These are phyloP conservation scores for Scheffersomyces cryptocercus DNA, from an alignment of 1,139 yeast species.

Conservation along the genomic window DNA sequence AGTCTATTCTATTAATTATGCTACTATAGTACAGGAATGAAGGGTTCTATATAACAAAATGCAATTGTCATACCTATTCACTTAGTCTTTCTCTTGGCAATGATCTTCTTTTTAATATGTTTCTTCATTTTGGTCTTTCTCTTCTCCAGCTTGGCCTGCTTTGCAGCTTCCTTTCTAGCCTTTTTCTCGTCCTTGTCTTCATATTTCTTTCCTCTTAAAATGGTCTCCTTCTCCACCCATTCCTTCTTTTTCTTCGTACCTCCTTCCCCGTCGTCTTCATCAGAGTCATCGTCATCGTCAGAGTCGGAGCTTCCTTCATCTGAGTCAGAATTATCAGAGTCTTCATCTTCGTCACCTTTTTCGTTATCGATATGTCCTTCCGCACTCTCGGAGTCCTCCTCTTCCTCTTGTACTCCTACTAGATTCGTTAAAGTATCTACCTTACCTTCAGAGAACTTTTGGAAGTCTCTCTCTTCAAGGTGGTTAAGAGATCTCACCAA, in stretches of 20 bases:
- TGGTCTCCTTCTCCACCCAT: slow-evolving; percentile 42
- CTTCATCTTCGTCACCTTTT: slow-evolving; percentile 29
- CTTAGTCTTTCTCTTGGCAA: slow-evolving; percentile 51
- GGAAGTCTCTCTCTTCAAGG: slow-evolving; percentile 85
- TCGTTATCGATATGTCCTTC: slow-evolving; percentile 15
- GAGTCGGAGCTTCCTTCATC: slow-evolving; percentile 33
- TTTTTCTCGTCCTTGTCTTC: slow-evolving; percentile 87
- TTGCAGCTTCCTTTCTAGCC: slow-evolving; percentile 79
- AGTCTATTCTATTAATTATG: neutral
- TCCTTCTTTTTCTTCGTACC: slow-evolving; percentile 25
- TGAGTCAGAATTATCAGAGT: slow-evolving; percentile 17
- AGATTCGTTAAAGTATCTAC: slow-evolving; percentile 73
- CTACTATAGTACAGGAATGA: neutral
- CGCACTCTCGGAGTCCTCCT: slow-evolving; percentile 22
- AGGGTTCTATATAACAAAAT: neutral
- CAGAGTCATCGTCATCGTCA: slow-evolving; percentile 35
- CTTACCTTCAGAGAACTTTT: slow-evolving; percentile 77
- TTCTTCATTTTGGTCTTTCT: slow-evolving; percentile 91
- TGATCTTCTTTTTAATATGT: slow-evolving; percentile 78
- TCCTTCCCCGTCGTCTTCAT: slow-evolving; percentile 28
- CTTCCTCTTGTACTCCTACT: slow-evolving; percentile 28
- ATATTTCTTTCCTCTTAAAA: slow-evolving; percentile 67
- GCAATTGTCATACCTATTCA: slow-evolving; percentile 1
- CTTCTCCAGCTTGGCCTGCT: slow-evolving; percentile 82
- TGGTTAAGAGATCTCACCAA: slow-evolving; percentile 75